phyloP scores from a whole-genome alignment of 805 yeast genomes.

The Teunomyces atbi region DNA sequence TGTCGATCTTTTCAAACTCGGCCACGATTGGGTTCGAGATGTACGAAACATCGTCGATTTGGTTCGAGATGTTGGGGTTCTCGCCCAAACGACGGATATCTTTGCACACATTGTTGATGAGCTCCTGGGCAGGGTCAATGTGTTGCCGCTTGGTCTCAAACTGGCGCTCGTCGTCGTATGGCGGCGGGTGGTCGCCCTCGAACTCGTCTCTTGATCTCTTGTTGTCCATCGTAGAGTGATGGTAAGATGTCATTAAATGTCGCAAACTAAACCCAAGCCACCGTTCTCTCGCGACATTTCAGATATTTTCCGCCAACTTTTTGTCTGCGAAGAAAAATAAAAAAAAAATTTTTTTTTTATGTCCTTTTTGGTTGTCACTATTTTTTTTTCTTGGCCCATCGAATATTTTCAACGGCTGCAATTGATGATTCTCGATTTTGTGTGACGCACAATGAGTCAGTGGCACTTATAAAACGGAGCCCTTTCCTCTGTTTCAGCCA shows the following conservation, averaged over 20 bases:
- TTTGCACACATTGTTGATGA: constrained; percentile 43
- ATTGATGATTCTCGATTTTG: not conserved
- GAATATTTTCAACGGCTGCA: not conserved
- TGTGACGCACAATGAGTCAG: constrained; percentile 1
- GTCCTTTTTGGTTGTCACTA: not conserved
- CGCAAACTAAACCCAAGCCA: too few relatives aligned
- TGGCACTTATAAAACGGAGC: not conserved
- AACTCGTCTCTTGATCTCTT: constrained; percentile 33
- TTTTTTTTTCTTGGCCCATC: constrained; percentile 1
- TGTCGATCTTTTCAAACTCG: constrained; percentile 62
- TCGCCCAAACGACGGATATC: constrained; percentile 46
- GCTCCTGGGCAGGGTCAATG: constrained; percentile 40
- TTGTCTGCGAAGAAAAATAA: too few relatives aligned
- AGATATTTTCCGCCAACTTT: too few relatives aligned
- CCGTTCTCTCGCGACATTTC: too few relatives aligned
- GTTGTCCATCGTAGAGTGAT: constrained; percentile 15
- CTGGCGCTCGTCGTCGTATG: constrained; percentile 12
- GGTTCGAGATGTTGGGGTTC: constrained; percentile 36
- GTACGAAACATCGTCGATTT: constrained; percentile 55
- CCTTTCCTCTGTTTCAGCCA: not conserved
- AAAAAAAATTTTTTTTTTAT: too few relatives aligned
- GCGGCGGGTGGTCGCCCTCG: constrained; percentile 15
- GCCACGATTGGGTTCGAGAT: constrained; percentile 65
- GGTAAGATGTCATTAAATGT: not conserved
- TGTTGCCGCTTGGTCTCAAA: constrained; percentile 37